Evolutionary conservation across 208 protist species (phyloP), one percentile per base, ranked within the genome.

Genomic region (Trypanosoma cruzi): DNA sequence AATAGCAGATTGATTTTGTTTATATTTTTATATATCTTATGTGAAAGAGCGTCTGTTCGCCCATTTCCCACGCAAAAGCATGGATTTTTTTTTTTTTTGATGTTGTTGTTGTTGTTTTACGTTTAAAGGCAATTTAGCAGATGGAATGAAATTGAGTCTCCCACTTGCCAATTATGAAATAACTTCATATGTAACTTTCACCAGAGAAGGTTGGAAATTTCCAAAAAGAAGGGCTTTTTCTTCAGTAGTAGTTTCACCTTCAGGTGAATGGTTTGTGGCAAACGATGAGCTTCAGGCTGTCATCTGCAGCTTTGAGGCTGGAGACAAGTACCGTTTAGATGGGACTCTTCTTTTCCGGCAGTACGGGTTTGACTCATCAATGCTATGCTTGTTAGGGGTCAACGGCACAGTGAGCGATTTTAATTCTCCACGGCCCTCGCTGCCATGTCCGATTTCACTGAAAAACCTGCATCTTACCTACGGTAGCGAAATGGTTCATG

Each of bases 141-240:
- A 73, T 88, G 6, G 22, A 2, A 76, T 76, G 71, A 44, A 84
- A 65, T 58, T 82, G 53, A 16, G 48, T 74, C 13, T 62, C 58
- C 22, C 74, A 40, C 24, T 75, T 46, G 28, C 26, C 73, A 53
- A 70, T 80, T 55, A 26, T 34, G 29, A 63, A 46, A 22, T 18
- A 18, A 4, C 32, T 44, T 61, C 55, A 18, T 1, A 42, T 63
- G 28, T 76, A 46, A 76, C 63, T 18, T 56, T 76, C 44, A 61
- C 64, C 16, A 42, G 64, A 40, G 54, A 56, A 22, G 28, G 71
- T 42, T n/a, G 64, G 76, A 16, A 80, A 74, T 31, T 11, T 69
- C 4, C 46, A 61, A 20, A 60, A 26, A 50, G 0, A 40, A 58
- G 10, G 36, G 7, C 26, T 18, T 37, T 26, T 59, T 22, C 73